Conservation (phyloP, 2,329 filamentous ascomycete genomes). For the Alternaria brassicicola region DNA sequence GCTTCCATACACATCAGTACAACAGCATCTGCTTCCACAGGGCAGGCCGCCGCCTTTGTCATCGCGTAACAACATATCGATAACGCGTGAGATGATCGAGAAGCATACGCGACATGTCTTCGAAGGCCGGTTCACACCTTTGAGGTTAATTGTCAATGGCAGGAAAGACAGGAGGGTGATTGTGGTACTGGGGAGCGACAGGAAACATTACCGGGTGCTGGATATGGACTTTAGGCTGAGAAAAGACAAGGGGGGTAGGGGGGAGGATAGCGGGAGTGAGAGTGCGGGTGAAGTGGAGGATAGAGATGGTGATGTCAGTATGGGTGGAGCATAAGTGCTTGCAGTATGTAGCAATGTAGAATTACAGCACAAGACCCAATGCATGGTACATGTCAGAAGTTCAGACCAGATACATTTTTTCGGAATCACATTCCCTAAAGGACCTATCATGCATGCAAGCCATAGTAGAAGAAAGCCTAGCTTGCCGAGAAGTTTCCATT, state of each 20-base stretch:
- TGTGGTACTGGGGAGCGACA: constrained; percentile 61
- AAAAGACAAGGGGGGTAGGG: constrained; percentile 17
- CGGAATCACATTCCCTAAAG: constrained; percentile 47
- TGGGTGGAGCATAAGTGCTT: background rate
- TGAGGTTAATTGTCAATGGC: constrained; percentile 62
- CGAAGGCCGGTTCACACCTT: constrained; percentile 55
- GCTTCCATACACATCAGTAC: constrained; percentile 2
- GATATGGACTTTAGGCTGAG: constrained; percentile 57
- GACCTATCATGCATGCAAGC: constrained; percentile 46
- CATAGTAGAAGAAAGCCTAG: constrained; percentile 36
- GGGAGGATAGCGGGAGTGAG: background rate
- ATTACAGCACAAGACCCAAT: background rate
- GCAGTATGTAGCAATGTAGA: background rate
- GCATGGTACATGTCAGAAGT: constrained; percentile 24
- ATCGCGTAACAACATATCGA: background rate
- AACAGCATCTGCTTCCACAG: constrained; percentile 2
- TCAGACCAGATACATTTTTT: constrained; percentile 46
- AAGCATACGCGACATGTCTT: constrained; percentile 56
- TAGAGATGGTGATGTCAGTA: constrained; percentile 1
- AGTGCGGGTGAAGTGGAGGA: constrained; percentile 17
- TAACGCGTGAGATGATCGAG: constrained; percentile 15
- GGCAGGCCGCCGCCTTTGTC: background rate
- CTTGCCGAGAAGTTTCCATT: constrained; percentile 37
- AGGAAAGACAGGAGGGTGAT: constrained; percentile 59
- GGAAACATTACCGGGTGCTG: constrained; percentile 61